These are phyloP conservation scores for Phytophthora ohioensis DNA, from an alignment of 352 stramenopile species.

Conservation along the genomic window DNA sequence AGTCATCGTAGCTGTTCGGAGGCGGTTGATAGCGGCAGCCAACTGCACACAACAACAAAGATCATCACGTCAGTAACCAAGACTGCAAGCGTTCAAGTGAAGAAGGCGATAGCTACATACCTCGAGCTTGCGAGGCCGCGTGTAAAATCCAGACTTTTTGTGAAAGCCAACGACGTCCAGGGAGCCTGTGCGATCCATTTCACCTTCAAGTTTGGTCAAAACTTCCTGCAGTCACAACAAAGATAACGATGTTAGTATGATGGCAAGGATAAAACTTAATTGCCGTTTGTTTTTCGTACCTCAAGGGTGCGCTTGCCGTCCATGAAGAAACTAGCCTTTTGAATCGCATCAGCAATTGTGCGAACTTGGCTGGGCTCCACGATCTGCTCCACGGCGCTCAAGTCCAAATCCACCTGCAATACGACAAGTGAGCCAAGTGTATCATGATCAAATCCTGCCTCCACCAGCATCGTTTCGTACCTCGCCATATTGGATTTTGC, in stretches of 20 bases:
- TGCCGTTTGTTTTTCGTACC: constrained; percentile 30
- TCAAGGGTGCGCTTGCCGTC: constrained; percentile 65
- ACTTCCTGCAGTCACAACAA: constrained; percentile 52
- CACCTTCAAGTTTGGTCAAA: constrained; percentile 66
- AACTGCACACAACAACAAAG: constrained; percentile 52
- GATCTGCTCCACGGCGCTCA: constrained; percentile 89
- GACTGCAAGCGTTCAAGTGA: not conserved
- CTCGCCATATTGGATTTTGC: constrained; percentile 90
- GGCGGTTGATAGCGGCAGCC: constrained; percentile 87
- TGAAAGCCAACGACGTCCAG: constrained; percentile 68
- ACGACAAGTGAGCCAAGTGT: constrained; percentile 6
- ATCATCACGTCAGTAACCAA: constrained; percentile 9
- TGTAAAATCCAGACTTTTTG: constrained; percentile 79
- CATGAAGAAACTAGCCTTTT: constrained; percentile 65
- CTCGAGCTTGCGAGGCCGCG: constrained; percentile 84
- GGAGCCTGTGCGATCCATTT: constrained; percentile 70
- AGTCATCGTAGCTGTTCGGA: constrained; percentile 77
- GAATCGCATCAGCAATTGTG: constrained; percentile 77
- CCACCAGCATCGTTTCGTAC: constrained; percentile 34
- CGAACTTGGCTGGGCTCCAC: constrained; percentile 91
- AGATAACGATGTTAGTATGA: not conserved
- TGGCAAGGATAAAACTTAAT: not conserved
- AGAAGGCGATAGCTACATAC: constrained; percentile 28
- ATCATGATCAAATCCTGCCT: not conserved
- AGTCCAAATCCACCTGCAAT: constrained; percentile 80